Base-by-base conservation (phyloP, 345 rosid species). In the Gossypium mustelinum region DNA sequence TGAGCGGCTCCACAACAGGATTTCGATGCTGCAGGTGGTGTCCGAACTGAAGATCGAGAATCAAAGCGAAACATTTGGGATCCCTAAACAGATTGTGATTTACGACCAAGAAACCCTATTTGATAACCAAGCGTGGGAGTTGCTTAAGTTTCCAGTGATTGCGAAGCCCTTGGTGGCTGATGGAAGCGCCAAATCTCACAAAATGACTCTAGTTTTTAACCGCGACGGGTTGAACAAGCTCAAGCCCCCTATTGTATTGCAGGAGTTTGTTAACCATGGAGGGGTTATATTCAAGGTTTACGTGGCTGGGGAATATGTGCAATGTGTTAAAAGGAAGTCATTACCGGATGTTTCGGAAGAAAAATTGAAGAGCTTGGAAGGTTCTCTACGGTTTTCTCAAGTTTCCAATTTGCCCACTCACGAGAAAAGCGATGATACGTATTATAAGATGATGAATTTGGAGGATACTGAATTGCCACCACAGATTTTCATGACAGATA, bases 211-310 rank as follows among this genome's bases (percentile, higher is more conserved):
- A 64, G 78, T 89, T 51, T 87, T 87, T 70, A 82, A 87, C 78
- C 80, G 72, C 11, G 91, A 83, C 0, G 91, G 93, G 9, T 73
- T 89, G 69, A 82, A 79, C 70, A 80, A 77, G 83, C 78, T 84
- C 41, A 84, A 74, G 71, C 83, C 91, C 2, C 91, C 93, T 14
- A 86, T 86, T 48, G 89, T 89, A 9, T 67, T 89, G 34, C 93
- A 89, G 79, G 91, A 89, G 72, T 89, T 89, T 27, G 82, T 87
- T 59, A 89, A 89, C 51, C 91, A 89, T 71, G 91, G 93, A 9
- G 93, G 93, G 2, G 93, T 89, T 11, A 81, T 89, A 22, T 87
- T 89, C 68, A 87, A 87, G 81, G 86, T 89, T 2, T 89, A 85
- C 7, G 93, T 89, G 11, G 88, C 81, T 1, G 93, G 93, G 29